Conservation (phyloP, 495 filamentous ascomycete genomes). For the Hypomontagnella monticulosa region DNA sequence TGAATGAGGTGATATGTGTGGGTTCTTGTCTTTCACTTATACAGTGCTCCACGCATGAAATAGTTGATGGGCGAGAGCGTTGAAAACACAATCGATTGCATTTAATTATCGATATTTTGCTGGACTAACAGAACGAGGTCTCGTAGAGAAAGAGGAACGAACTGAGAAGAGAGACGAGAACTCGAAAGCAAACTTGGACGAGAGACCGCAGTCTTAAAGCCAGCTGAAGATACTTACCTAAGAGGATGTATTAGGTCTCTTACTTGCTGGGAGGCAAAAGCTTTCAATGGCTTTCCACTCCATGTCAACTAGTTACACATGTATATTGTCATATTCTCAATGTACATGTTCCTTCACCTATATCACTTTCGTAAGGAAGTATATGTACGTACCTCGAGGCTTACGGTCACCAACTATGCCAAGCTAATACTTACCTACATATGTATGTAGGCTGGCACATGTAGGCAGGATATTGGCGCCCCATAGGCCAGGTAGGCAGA, state of each 20-base stretch:
- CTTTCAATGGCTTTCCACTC: no score
- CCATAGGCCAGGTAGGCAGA: constrained; percentile 15
- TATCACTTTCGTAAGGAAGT: constrained; percentile 4
- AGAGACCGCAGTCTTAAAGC: constrained; percentile 24
- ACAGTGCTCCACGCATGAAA: constrained; percentile 43
- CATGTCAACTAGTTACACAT: constrained; percentile 10
- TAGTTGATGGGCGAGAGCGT: constrained; percentile 38
- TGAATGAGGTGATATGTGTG: constrained; percentile 24
- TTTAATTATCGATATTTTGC: constrained; percentile 26
- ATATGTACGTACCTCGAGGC: constrained; percentile 12
- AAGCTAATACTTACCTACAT: constrained; percentile 12
- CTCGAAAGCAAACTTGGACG: constrained; percentile 16
- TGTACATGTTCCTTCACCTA: constrained; percentile 15
- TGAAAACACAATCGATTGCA: constrained; percentile 31
- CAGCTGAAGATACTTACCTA: constrained; percentile 12
- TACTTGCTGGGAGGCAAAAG: neutral
- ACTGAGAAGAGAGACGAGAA: constrained; percentile 16
- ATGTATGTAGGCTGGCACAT: neutral
- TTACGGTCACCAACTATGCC: constrained; percentile 16
- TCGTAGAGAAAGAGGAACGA: neutral
- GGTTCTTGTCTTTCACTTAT: constrained; percentile 25
- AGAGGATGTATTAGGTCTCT: neutral
- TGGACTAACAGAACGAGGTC: neutral
- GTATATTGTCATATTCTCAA: neutral
- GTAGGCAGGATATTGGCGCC: neutral